These are phyloP conservation scores for Podospora tetraspora DNA, from an alignment of 495 filamentous ascomycete genomes.

Conservation along the genomic window DNA sequence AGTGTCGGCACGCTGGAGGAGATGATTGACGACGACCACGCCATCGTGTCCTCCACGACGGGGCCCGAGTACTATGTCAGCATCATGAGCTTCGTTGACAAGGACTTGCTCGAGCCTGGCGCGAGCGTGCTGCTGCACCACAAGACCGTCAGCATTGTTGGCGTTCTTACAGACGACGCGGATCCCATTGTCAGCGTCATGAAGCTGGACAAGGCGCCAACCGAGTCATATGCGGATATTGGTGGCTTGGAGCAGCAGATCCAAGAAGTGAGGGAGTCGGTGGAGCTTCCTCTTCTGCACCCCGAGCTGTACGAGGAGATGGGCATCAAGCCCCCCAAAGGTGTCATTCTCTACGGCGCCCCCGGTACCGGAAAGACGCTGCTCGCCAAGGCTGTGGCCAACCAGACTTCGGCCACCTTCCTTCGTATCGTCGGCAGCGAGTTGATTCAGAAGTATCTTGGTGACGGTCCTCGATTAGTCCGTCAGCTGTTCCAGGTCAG, in stretches of 20 bases:
- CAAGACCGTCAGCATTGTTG: constrained; percentile 96
- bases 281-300: constrained; percentile 92
- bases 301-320: constrained; percentile 99
- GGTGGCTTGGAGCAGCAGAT: constrained; percentile 93
- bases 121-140: constrained; percentile 95
- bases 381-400: constrained; percentile 95
- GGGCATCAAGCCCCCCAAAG: constrained; percentile 99
- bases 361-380: constrained; percentile 97
- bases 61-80: constrained; percentile 99
- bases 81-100: constrained; percentile 99
- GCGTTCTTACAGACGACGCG: constrained; percentile 93
- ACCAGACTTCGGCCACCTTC: constrained; percentile 98
- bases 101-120: constrained; percentile 94
- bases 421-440: constrained; percentile 96
- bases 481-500: constrained; percentile 89
- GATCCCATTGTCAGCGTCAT: constrained; percentile 97
- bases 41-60: constrained; percentile 95
- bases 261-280: constrained; percentile 94
- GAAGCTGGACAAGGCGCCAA: constrained; percentile 99
- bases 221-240: constrained; percentile 98
- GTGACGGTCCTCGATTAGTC: constrained; percentile 89
- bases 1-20: constrained; percentile 96
- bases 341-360: constrained; percentile 97
- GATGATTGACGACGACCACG: constrained; percentile 99
- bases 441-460: constrained; percentile 98